Evolutionary conservation across 345 rosid genomes (phyloP), one percentile per base, ranked within the genome.

Genomic region (Arabis hirsuta): DNA sequence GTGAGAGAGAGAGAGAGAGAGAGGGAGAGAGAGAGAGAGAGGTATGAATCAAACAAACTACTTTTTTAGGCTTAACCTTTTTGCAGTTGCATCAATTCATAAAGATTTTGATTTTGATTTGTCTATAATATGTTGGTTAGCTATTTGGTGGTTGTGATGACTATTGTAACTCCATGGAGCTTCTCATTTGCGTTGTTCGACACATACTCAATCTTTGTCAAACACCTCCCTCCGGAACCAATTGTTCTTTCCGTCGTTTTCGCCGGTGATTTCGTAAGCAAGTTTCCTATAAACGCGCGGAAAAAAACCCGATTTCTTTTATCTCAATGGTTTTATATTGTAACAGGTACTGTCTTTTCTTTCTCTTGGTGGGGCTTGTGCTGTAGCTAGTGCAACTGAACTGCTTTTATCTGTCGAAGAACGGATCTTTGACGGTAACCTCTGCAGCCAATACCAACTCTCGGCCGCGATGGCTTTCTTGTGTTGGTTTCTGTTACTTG

Each of bases 141-240:
- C 80, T 90, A 62, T 83, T 77, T 86, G 80, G 87, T 84, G 59
- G 80, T 85, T 14, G 82, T 89, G 36, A 89, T 89, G 96, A 90
- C 90, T 32, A 65, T 81, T 62, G 83, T 83, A 57, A 82, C 81
- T 66, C 90, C 91, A 63, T 87, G 96, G 96, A 87, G 92, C 48
- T 13, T 77, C 31, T 68, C 82, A 53, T 65, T 86, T 66, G 83
- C 82, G 0, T 9, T 87, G 41, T 79, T 81, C 0, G 96, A 90
- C 67, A 79, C 80, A 2, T 90, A 87, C 80, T 85, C 85, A 29
- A 77, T 87, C 12, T 70, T 84, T 26, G 1, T 83, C 6, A 87
- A 82, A 62, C 52, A 52, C 47, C 72, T 85, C 48, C 82, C 86
- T 16, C 85, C 79, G 6, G 87, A 82, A 53, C 62, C 79, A 26